Conservation (phyloP, 768 basidiomycete species). For the Leccinum aurantiacum region DNA sequence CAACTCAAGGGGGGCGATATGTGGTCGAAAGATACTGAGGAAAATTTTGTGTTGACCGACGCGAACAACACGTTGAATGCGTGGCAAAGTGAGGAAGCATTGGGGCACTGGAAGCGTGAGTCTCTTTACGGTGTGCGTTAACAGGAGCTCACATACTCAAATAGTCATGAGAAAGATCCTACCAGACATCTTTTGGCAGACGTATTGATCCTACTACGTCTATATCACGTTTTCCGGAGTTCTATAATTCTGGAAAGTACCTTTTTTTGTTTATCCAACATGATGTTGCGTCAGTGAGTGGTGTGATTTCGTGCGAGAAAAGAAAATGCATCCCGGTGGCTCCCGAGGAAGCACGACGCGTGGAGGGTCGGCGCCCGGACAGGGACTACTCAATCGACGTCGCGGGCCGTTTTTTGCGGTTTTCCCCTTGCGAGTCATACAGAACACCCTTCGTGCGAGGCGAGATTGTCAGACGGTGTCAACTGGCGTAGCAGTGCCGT, state of each 20-base stretch:
- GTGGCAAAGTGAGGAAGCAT: conserved; percentile 63
- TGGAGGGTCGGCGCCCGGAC: no score
- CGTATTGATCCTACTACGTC: conserved; percentile 46
- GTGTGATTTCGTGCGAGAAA: neutral
- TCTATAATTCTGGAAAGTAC: neutral
- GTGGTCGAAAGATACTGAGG: conserved; percentile 33
- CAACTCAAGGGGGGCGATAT: conserved; percentile 33
- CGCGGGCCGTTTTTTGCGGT: no score
- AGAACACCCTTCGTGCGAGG: no score
- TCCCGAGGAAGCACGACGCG: no score
- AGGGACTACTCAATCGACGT: no score
- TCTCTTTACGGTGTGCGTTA: conserved; percentile 12
- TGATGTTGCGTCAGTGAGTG: neutral
- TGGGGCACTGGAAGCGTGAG: conserved; percentile 77
- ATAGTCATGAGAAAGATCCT: conserved; percentile 80
- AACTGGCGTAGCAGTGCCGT: no score
- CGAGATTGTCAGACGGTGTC: no score
- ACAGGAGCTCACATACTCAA: conserved; percentile 6
- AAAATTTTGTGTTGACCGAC: conserved; percentile 62
- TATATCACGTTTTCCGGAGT: neutral
- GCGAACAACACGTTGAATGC: conserved; percentile 57
- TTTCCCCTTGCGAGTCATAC: no score
- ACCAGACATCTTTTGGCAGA: conserved; percentile 74
- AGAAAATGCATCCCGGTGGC: neutral
- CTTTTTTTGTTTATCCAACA: neutral